These are phyloP conservation scores for Podospora australis DNA, from an alignment of 495 filamentous ascomycete genomes.

Conservation along the genomic window DNA sequence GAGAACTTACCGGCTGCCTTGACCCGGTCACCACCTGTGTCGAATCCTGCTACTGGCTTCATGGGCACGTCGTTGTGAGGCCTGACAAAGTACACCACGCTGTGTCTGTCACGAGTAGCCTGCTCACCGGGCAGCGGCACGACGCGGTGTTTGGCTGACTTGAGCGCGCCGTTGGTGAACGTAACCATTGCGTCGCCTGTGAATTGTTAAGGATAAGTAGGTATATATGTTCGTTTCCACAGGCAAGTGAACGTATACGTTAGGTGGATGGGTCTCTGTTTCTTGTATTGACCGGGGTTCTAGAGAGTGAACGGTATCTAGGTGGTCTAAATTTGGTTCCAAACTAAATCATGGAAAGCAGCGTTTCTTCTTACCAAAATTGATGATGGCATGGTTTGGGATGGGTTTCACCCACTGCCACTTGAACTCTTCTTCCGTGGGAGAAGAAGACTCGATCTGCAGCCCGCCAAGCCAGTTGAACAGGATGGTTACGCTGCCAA, in stretches of 20 bases:
- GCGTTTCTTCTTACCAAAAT: too few species aligned
- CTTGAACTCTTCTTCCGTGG: conserved; percentile 22
- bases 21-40: conserved; percentile 11
- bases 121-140: conserved; percentile 51
- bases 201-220: too few species aligned
- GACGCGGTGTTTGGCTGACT: conserved; percentile 59
- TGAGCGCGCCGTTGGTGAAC: conserved; percentile 54
- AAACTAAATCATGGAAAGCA: too few species aligned
- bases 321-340: too few species aligned
- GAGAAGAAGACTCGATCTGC: conserved; percentile 35
- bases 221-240: too few species aligned
- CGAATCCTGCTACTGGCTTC: conserved; percentile 33
- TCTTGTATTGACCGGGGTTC: too few species aligned
- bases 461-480: conserved; percentile 57
- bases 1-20: conserved; percentile 19
- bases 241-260: too few species aligned
- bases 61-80: conserved; percentile 53
- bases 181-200: conserved; percentile 59
- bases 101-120: conserved; percentile 44
- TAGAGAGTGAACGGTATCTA: too few species aligned
- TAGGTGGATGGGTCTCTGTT: too few species aligned
- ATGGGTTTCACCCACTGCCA: conserved; percentile 55
- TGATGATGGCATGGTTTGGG: conserved; percentile 53
- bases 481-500: conserved; percentile 47
- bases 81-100: conserved; percentile 57